Base-by-base conservation (phyloP, 1,139 yeast genomes). In the Yamadazyma siamensis region DNA sequence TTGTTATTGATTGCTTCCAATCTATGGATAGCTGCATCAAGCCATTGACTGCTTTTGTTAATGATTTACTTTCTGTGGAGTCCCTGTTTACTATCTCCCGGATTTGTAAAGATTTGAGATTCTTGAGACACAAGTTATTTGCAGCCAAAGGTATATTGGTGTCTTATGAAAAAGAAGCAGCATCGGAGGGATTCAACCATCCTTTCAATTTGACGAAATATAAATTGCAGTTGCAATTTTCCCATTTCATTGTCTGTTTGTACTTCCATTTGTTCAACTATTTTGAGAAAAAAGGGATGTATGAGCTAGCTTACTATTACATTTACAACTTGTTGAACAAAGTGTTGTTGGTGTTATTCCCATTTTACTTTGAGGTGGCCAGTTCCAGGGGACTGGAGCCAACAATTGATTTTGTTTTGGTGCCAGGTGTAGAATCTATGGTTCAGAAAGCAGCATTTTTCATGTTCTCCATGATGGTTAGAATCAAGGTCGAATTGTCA, bases 331-430 rank as follows among this genome's bases (percentile, higher is more conserved):
- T 59, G 8, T 29, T 61, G 15, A 41, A 58, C 2, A 50, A 53
- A 9, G 31, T 49, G 6, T 41, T 53, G 29, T 43, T 52, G 13
- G 69, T 61, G 17, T 47, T 62, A 28, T 40, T 62, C 15, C 65
- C 67, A 6, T 46, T 49, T 8, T 47, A 55, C 30, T 49, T 52
- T 31, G 49, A 50, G 19, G 44, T 66, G 26, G 17, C 37, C 4
- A 32, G 29, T 44, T 57, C 30, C 32, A 35, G 30, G 46, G 55
- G 33, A 40, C 17, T 34, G 32, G 18, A 52, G 49, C 39, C 65
- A 54, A 47, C 50, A 3, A 50, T 67, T 1, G 69, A 63, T 38
- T 50, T 65, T 28, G 44, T 64, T 5, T 41, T 67, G 36, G 61
- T 57, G 29, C 71, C 71, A 2, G 43, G 57, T 4, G 30, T 62